Conservation (phyloP, 2,329 filamentous ascomycete species). For the Fusarium sp. region DNA sequence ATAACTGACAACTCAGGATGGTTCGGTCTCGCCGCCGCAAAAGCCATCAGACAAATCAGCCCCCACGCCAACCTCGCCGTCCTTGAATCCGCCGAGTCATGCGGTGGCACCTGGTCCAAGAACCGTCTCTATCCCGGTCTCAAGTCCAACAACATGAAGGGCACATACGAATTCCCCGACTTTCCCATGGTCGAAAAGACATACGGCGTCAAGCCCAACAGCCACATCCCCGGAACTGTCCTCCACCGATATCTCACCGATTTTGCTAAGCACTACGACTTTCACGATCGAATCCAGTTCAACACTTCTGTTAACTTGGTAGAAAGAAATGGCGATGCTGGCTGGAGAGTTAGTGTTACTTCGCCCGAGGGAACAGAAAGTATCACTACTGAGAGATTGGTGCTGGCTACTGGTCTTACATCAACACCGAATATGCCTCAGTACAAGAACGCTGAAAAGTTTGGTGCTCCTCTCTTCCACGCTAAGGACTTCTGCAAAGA, state of each 20-base stretch:
- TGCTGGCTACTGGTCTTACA: conserved; percentile 63
- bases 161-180: conserved; percentile 72
- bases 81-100: conserved; percentile 61
- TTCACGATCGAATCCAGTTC: conserved; percentile 62
- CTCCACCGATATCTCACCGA: conserved; percentile 54
- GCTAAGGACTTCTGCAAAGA: conserved; percentile 55
- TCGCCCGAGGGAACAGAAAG: not conserved
- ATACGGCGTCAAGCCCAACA: conserved; percentile 53
- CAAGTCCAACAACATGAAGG: conserved; percentile 72
- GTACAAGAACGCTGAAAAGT: conserved; percentile 52
- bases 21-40: conserved; percentile 64
- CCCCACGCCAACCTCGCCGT: conserved; percentile 60
- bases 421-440: conserved; percentile 57
- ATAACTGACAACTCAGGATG: conserved; percentile 51
- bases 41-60: conserved; percentile 63
- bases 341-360: conserved; percentile 37
- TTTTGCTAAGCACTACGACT: conserved; percentile 58
- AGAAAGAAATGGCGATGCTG: conserved; percentile 32
- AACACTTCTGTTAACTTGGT: conserved; percentile 62
- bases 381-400: conserved; percentile 54
- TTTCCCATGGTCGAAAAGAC: conserved; percentile 67
- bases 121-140: conserved; percentile 70
- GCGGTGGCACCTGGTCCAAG: conserved; percentile 72
- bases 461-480: conserved; percentile 57
- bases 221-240: conserved; percentile 53